These are phyloP conservation scores for Kwoniella dendrophila DNA, from an alignment of 768 basidiomycete genomes.

Conservation along the genomic window DNA sequence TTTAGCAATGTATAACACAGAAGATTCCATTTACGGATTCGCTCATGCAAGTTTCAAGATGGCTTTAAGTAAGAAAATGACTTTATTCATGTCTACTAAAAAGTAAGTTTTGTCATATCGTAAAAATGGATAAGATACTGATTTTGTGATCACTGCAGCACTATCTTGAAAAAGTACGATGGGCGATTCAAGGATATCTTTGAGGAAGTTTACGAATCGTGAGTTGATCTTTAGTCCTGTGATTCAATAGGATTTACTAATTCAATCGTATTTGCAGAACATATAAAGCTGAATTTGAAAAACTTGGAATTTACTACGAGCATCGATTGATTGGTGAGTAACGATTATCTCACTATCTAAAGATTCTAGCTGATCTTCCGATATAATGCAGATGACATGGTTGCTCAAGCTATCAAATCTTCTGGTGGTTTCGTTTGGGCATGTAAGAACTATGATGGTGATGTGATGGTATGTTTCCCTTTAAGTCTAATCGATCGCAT, in stretches of 20 bases:
- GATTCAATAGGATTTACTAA: neutral
- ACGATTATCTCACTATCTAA: no score
- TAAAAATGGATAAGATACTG: conserved; percentile 4
- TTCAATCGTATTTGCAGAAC: conserved; percentile 33
- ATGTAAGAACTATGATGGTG: conserved; percentile 69
- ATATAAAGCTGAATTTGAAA: conserved; percentile 57
- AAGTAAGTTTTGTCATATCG: conserved; percentile 61
- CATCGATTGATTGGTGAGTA: conserved; percentile 67
- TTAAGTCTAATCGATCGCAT: neutral
- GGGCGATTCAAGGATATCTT: conserved; percentile 99
- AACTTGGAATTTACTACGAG: conserved; percentile 63
- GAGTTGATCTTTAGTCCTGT: conserved; percentile 8
- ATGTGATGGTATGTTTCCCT: conserved; percentile 65
- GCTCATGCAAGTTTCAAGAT: conserved; percentile 98
- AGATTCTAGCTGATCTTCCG: conserved; percentile 9
- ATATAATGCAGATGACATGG: conserved; percentile 66
- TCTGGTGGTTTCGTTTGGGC: conserved; percentile 85
- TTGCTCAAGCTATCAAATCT: conserved; percentile 96
- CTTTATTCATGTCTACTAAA: conserved; percentile 92
- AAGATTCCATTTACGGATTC: conserved; percentile 91
- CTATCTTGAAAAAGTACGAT: conserved; percentile 73
- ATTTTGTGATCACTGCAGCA: conserved; percentile 34
- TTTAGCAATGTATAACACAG: conserved; percentile 98
- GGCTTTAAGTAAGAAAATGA: conserved; percentile 66
- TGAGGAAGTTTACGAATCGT: conserved; percentile 87